Evolutionary conservation across 1,284 basidiomycete species (phyloP).

Genomic region (Sanghuangporus baumii): DNA sequence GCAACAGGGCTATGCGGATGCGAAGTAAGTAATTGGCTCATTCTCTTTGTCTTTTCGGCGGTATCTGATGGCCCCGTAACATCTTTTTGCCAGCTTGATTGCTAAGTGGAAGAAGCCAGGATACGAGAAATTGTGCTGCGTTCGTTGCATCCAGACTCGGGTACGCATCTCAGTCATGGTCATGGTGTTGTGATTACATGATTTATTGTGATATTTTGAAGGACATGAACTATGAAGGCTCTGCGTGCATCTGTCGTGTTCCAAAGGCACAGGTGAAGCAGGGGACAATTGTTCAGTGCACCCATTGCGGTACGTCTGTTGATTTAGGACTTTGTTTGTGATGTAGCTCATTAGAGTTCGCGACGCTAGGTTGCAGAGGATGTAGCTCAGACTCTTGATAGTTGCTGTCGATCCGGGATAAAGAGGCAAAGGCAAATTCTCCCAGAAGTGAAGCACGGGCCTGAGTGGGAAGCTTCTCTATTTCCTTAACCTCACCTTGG

Average conservation of each 20-base stretch:
- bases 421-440: not conserved
- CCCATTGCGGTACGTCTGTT: constrained; percentile 83
- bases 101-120: constrained; percentile 99
- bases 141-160: constrained; percentile 94
- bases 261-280: constrained; percentile 90
- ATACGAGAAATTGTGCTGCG: constrained; percentile 97
- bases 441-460: not conserved
- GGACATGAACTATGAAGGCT: constrained; percentile 99
- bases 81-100: constrained; percentile 62
- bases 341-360: not conserved
- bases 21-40: constrained; percentile 66
- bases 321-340: not conserved
- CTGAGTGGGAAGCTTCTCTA: not conserved
- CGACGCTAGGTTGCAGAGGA: constrained; percentile 64
- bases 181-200: constrained; percentile 10
- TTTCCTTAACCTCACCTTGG: not conserved
- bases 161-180: constrained; percentile 36
- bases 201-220: constrained; percentile 28
- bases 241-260: constrained; percentile 97
- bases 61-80: constrained; percentile 7
- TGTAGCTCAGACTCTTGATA: constrained; percentile 77
- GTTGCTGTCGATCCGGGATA: not conserved
- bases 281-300: constrained; percentile 95
- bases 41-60: not conserved
- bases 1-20: constrained; percentile 96